Base-by-base conservation (phyloP, 1,139 yeast species). In the Zygoascus hellenicus region DNA sequence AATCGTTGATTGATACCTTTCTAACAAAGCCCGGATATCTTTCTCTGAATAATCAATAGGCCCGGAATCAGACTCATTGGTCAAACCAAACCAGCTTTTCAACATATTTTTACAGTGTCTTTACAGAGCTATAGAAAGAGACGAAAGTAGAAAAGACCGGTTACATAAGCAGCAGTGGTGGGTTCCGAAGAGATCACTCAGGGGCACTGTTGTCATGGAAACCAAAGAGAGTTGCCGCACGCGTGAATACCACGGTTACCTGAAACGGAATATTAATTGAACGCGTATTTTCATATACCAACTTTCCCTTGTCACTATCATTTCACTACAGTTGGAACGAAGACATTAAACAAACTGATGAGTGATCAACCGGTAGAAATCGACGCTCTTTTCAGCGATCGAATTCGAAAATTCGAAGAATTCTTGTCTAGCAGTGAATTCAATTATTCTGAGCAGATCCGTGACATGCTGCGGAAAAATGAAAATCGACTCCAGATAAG, bases 351-450 rank as follows among this genome's bases (percentile, higher is more conserved):
- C n/a, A 37, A 37, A 32, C 16, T 11, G 14, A 40, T 40, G 43
- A 41, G 37, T 16, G 37, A 43, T 36, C 46, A 36, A 32, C 40
- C 46, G n/a, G 22, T 35, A 16, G 42, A 43, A 36, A 29, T 43
- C 17, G 46, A 43, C 16, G 41, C 46, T 26, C 37, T 30, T 15
- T 38, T 56, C 58, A 79, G 83, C 51, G 97, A 90, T 64, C 80
- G 97, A 57, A 87, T 86, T 34, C 80, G 96, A 62, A 75, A 83
- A 57, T 92, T 92, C 68, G 90, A 86, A 56, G 97, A 92, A 60
- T 90, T 90, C 63, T 72, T 92, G 43, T 94, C 85, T 58, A 73
- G 75, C 44, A 70, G 68, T 42, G 73, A 71, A 17, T 75, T 83
- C 5, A 78, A 80, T 53, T 86, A 88, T 65, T 76, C 80, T 56